Evolutionary conservation across 2,329 filamentous ascomycete genomes (phyloP).

Genomic region (Sarocladium strictum): DNA sequence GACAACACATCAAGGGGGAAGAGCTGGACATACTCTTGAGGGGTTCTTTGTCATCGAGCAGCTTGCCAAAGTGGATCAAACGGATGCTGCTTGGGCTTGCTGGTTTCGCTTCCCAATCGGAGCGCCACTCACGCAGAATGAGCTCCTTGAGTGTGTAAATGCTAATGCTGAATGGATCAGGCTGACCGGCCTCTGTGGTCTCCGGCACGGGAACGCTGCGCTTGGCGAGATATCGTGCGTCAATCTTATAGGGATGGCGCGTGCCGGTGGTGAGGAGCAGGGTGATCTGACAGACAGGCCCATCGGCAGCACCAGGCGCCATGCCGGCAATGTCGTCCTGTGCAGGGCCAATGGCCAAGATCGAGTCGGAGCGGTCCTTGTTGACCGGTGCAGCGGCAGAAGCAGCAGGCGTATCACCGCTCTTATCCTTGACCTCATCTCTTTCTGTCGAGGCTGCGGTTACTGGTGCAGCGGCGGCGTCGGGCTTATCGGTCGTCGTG

Average conservation of each 20-base stretch:
- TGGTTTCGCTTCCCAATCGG: conserved; percentile 84
- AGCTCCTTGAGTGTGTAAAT: conserved; percentile 92
- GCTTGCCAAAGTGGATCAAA: conserved; percentile 84
- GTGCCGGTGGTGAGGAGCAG: conserved; percentile 76
- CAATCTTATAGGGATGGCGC: conserved; percentile 83
- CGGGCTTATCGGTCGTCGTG: conserved; percentile 13
- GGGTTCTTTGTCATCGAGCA: conserved; percentile 82
- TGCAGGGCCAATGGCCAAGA: conserved; percentile 37
- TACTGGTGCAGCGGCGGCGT: conserved; percentile 12
- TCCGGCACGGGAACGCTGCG: conserved; percentile 72
- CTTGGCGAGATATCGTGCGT: conserved; percentile 78
- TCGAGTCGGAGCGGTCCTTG: conserved; percentile 27
- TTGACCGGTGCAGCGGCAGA: conserved; percentile 17
- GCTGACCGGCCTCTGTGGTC: conserved; percentile 48
- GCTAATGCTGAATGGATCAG: conserved; percentile 83
- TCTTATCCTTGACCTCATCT: conserved; percentile 26
- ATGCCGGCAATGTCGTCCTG: conserved; percentile 35
- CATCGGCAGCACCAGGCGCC: conserved; percentile 24
- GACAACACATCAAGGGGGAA: not conserved
- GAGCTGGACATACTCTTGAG: conserved; percentile 65
- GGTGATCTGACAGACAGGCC: conserved; percentile 64
- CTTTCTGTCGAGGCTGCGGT: conserved; percentile 18
- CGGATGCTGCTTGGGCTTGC: conserved; percentile 84
- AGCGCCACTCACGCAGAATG: conserved; percentile 87
- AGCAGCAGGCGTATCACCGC: conserved; percentile 14